Conservation (phyloP, 2,329 filamentous ascomycete genomes). For the Erysiphe pisi region DNA sequence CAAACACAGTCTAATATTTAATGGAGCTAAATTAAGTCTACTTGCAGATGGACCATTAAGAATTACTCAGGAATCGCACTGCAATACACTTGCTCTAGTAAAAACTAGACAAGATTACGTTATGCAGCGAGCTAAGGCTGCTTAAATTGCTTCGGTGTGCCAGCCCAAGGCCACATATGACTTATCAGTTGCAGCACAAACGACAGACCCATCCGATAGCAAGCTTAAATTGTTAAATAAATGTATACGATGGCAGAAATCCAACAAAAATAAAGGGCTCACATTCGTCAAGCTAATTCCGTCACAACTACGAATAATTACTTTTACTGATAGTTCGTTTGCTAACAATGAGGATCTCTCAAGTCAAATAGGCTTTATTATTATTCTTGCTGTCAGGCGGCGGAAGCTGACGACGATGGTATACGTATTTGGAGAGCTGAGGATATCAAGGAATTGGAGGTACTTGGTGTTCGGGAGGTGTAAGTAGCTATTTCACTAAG, state of each 20-base stretch:
- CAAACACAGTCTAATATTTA: background rate
- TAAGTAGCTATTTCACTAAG: too few species aligned
- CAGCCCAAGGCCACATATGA: background rate
- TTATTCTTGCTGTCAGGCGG: conserved; percentile 13
- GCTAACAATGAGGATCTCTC: background rate
- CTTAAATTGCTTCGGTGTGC: background rate
- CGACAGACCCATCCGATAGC: background rate
- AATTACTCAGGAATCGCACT: background rate
- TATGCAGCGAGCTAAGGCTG: background rate
- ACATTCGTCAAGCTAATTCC: background rate
- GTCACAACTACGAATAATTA: background rate
- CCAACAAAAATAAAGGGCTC: background rate
- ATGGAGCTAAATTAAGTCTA: background rate
- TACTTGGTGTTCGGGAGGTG: too few species aligned
- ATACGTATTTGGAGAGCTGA: too few species aligned
- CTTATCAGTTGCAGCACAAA: background rate
- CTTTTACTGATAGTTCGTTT: background rate
- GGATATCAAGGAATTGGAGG: too few species aligned
- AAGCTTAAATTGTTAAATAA: background rate
- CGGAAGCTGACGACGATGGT: too few species aligned
- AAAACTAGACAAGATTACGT: background rate
- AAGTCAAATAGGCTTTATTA: conserved; percentile 1
- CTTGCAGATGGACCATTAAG: background rate
- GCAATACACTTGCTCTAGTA: background rate
- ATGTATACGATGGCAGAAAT: background rate